Percentiles rank a stretch among this genome's conserved stretches.
phyloP scores from a whole-genome alignment of 179 eudicot genomes.

The Silene coronaria region DNA sequence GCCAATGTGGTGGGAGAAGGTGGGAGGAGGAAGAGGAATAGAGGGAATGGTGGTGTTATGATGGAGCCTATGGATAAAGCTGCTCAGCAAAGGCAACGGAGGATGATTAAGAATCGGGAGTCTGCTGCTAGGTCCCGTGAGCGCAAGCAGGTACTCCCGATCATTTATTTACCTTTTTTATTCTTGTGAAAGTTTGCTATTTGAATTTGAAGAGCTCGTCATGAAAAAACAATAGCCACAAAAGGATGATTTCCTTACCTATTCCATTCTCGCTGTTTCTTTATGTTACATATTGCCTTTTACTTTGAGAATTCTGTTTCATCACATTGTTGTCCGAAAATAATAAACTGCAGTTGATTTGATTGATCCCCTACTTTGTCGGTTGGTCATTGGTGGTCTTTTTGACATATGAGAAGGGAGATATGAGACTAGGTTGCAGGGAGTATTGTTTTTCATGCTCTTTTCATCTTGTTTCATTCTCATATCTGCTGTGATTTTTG shows the following conservation, averaged over 20 bases:
- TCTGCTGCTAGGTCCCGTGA: conserved; percentile 91
- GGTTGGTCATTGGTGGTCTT: too few species aligned
- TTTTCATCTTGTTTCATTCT: neutral
- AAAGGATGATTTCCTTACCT: too few species aligned
- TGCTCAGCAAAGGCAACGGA: conserved; percentile 72
- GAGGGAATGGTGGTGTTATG: conserved; percentile 30
- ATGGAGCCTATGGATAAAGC: conserved; percentile 55
- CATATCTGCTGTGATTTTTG: neutral
- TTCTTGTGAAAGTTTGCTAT: neutral
- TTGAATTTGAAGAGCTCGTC: too few species aligned
- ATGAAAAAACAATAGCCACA: too few species aligned
- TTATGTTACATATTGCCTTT: too few species aligned
- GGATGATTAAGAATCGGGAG: conserved; percentile 95
- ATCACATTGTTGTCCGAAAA: neutral
- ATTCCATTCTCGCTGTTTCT: too few species aligned
- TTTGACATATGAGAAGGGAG: too few species aligned
- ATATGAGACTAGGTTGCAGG: too few species aligned
- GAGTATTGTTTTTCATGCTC: too few species aligned
- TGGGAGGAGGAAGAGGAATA: conserved; percentile 36
- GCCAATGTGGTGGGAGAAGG: conserved; percentile 23
- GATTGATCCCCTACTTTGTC: too few species aligned
- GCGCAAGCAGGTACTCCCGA: conserved; percentile 62
- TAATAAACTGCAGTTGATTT: too few species aligned
- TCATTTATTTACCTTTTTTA: neutral
- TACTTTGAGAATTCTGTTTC: neutral